Conservation (phyloP, 1,139 yeast genomes). For the Geotrichum carabidarum region DNA sequence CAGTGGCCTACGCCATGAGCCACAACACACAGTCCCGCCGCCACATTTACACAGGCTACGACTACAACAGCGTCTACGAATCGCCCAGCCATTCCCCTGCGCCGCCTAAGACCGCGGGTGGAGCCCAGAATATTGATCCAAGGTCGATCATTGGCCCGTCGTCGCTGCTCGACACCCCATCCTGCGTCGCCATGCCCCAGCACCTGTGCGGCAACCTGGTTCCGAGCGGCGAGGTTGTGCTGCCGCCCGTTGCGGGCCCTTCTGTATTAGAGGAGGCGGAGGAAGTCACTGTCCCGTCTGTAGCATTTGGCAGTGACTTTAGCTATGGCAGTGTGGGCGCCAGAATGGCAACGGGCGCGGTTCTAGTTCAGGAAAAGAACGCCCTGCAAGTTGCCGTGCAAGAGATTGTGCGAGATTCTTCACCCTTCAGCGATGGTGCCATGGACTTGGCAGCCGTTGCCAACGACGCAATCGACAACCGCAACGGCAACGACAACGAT, state of each 20-base stretch:
- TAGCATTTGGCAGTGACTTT: not conserved
- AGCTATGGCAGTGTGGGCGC: not conserved
- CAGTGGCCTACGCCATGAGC: slow-evolving; percentile 49
- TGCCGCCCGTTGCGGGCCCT: not conserved
- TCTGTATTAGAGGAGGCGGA: not conserved
- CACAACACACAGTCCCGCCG: slow-evolving; percentile 70
- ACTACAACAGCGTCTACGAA: slow-evolving; percentile 71
- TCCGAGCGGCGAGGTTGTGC: not conserved
- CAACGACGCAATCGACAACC: too few species aligned
- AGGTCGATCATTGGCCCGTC: not conserved
- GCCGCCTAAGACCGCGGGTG: not conserved
- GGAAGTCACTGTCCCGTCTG: not conserved
- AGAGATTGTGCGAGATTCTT: too few species aligned
- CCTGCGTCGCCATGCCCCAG: not conserved
- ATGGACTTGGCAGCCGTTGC: too few species aligned
- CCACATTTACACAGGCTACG: slow-evolving; percentile 71
- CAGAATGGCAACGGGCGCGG: not conserved
- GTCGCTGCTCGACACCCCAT: not conserved
- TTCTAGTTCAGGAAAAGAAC: too few species aligned
- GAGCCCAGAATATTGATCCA: not conserved
- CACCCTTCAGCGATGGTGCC: too few species aligned
- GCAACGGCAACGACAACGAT: too few species aligned
- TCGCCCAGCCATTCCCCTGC: not conserved
- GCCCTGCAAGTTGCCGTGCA: too few species aligned
- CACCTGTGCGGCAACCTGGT: not conserved